Percentiles rank a stretch among this genome's conserved stretches.
Conservation (phyloP, 768 basidiomycete genomes). For the Hygrophorus pudorinus region DNA sequence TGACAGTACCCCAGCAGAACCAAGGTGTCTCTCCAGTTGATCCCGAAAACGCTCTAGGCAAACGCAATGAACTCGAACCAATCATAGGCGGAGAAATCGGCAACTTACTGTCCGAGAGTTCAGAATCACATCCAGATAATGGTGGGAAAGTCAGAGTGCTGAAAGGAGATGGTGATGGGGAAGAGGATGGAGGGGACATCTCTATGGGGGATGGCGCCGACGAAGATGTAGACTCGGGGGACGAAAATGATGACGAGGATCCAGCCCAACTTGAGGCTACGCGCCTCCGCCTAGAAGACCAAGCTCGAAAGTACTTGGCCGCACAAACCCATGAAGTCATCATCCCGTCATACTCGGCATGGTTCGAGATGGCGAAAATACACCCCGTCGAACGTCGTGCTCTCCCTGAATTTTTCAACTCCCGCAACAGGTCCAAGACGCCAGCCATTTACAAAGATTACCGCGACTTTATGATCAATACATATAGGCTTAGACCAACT, state of each 20-base stretch:
- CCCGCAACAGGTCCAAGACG: slow-evolving; percentile 88
- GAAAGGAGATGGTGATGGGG: slow-evolving; percentile 45
- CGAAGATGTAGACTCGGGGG: slow-evolving; percentile 67
- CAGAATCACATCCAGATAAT: slow-evolving; percentile 30
- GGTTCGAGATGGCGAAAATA: slow-evolving; percentile 95
- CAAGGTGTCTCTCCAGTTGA: slow-evolving; percentile 73
- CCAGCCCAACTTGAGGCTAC: slow-evolving; percentile 76
- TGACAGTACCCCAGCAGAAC: slow-evolving; percentile 40
- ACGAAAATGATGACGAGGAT: slow-evolving; percentile 81
- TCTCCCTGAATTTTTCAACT: slow-evolving; percentile 97
- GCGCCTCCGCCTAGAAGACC: slow-evolving; percentile 70
- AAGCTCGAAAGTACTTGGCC: slow-evolving; percentile 88
- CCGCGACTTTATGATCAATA: slow-evolving; percentile 99
- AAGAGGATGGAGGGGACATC: slow-evolving; percentile 62
- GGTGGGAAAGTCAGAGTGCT: slow-evolving; percentile 33
- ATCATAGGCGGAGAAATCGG: slow-evolving; percentile 69
- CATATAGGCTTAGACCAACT: slow-evolving; percentile 84
- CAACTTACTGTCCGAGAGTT: slow-evolving; percentile 47
- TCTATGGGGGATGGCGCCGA: slow-evolving; percentile 76
- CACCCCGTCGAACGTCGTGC: slow-evolving; percentile 88
- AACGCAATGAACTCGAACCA: slow-evolving; percentile 83
- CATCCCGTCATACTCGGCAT: slow-evolving; percentile 93
- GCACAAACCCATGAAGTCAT: slow-evolving; percentile 96
- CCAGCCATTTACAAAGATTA: slow-evolving; percentile 98
- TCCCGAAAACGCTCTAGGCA: slow-evolving; percentile 70